Base-by-base conservation (phyloP, 306 rosid genomes). In the Malus asiatica region DNA sequence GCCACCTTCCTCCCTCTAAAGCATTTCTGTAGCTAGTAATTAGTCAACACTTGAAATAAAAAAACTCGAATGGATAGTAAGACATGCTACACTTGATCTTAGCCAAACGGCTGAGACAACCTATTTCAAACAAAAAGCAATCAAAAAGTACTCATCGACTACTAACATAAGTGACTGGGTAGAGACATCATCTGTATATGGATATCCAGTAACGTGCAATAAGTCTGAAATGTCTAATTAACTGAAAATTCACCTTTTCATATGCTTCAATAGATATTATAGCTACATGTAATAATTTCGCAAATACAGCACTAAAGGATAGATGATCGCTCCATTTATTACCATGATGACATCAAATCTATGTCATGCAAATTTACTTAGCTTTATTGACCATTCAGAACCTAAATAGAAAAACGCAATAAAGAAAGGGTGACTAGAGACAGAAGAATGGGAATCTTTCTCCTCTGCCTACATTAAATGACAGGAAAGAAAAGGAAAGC, bases 1-100 rank as follows among this genome's bases (percentile, higher is more conserved):
- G 88, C 87, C 69, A 69, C 92, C 85, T 79, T 92, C 80, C 92
- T 89, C 84, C 96, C 99, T 82, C 99, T 92, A 87, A 90, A 92
- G 90, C 97, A 95, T 95, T 89, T 95, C 99, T 95, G 97, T 82
- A 86, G 85, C 82, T 72, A 85, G 84, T 55, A 87, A 85, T 76
- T 72, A 81, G 90, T 89, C 83, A 94, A 80, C 52, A 87, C 45
- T 84, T 72, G 35, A 81, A 71, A 53, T 55, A 5, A 33, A 7
- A 35, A 35, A 35, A 35, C 45, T 15, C 18, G 23, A 6, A 40
- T 57, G 45, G n/a, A 30, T 45, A 55, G 27, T 25, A 23, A 48
- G 8, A 15, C 8, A 48, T 48, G 55, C 18, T 15, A 48, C 6
- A 48, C 55, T 15, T 48, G 20, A 48, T 15, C 6, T 48, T 15